These are phyloP conservation scores for Apophysomyces trapeziformis DNA, from an alignment of 371 early-diverging fungal species.

Conservation along the genomic window DNA sequence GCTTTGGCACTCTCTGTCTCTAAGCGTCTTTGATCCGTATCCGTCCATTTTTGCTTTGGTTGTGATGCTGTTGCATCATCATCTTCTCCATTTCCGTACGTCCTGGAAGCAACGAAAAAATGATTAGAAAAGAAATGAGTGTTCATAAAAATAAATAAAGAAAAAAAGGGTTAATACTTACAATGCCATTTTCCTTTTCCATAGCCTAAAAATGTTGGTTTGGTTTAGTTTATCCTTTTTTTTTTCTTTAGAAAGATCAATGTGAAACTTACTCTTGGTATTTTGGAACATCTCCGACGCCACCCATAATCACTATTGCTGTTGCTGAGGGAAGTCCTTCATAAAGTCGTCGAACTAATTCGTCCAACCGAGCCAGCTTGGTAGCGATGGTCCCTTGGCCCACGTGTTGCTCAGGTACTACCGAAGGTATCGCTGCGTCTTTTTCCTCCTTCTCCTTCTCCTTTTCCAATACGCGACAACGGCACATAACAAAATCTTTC, in stretches of 20 bases:
- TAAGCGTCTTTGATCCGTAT: conserved; percentile 15
- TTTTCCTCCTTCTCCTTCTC: neutral
- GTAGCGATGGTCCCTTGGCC: conserved; percentile 9
- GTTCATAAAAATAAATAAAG: neutral
- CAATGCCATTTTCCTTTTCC: conserved; percentile 1
- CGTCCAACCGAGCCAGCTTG: conserved; percentile 35
- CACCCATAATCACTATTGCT: conserved; percentile 53
- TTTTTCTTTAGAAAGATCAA: neutral
- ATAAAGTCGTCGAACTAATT: conserved; percentile 42
- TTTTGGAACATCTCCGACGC: conserved; percentile 50
- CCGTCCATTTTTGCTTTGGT: conserved; percentile 12
- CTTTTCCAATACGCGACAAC: conserved; percentile 18
- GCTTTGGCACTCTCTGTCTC: conserved; percentile 17
- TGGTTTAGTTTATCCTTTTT: neutral
- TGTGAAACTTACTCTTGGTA: conserved; percentile 34
- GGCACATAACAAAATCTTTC: conserved; percentile 37
- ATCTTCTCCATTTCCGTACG: conserved; percentile 2
- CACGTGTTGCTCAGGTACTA: conserved; percentile 7
- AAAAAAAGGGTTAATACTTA: neutral
- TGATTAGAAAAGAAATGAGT: too few relatives aligned
- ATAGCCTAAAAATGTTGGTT: neutral
- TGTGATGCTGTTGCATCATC: neutral
- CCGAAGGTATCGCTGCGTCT: conserved; percentile 9
- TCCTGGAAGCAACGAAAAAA: neutral
- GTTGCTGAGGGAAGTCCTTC: conserved; percentile 48